Conservation (phyloP, 83 land plant species). For the Picea engelmannii region DNA sequence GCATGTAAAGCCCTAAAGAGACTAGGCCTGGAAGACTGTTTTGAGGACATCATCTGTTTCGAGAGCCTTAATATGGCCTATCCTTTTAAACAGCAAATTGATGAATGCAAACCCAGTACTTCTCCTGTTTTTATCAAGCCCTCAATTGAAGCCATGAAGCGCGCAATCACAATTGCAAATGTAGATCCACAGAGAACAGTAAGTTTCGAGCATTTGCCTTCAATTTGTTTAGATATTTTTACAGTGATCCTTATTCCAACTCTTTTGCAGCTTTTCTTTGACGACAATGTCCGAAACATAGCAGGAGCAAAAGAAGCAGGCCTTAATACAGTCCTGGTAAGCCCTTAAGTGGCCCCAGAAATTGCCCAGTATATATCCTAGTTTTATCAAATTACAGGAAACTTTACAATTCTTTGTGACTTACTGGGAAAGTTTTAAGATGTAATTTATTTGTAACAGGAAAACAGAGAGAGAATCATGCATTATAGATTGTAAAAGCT, state of each 20-base stretch:
- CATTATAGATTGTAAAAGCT: too few relatives aligned
- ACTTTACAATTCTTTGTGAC: too few relatives aligned
- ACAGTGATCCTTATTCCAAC: background rate
- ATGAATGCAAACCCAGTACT: background rate
- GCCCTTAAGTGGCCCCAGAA: background rate
- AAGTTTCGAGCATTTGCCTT: background rate
- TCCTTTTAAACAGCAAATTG: background rate
- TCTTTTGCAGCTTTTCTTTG: conserved; percentile 50
- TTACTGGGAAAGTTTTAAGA: too few relatives aligned
- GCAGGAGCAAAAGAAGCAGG: conserved; percentile 56
- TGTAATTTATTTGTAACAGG: too few relatives aligned
- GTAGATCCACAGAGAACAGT: conserved; percentile 54
- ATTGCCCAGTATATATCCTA: background rate
- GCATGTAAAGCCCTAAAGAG: conserved; percentile 38
- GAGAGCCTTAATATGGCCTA: conserved; percentile 60
- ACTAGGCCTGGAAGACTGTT: conserved; percentile 9
- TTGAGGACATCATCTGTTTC: conserved; percentile 54
- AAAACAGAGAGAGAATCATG: too few relatives aligned
- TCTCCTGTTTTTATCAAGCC: conserved; percentile 53
- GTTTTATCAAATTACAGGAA: too few relatives aligned
- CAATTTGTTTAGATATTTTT: background rate
- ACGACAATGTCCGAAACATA: conserved; percentile 1
- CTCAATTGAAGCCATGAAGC: conserved; percentile 48
- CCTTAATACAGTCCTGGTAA: conserved; percentile 61
- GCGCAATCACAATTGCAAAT: conserved; percentile 37